Base-by-base conservation (phyloP, 1,139 yeast genomes). In the Geotrichum phurueaensis region DNA sequence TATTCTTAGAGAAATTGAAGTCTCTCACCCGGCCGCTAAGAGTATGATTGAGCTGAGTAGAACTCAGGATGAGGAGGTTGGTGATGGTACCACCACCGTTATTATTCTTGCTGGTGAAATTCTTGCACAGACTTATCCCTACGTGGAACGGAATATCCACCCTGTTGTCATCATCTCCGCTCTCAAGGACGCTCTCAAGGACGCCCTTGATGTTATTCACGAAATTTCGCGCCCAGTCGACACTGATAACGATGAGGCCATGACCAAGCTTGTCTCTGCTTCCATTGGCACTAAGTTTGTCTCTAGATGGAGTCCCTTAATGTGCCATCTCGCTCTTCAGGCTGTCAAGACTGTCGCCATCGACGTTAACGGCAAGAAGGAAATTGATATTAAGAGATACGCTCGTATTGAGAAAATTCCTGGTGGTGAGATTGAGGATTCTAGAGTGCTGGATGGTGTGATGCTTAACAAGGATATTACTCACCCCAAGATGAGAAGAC, bases 1-100 rank as follows among this genome's bases (percentile, higher is more conserved):
- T 20, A 95, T 95, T 69, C 79, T 95, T 68, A 87, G 90, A 71
- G 98, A 95, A 73, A 94, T 95, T 95, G 98, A 97, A 10, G 96
- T 95, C 53, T 81, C 95, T 69, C 98, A 91, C 72, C 99, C 99
- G 5, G 99, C 99, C 9, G 99, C 99, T 59, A 95, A 95, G 77
- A 88, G 96, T 43, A 95, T 95, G 98, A 89, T 95, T 72, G 99
- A 95, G 76, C 82, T 95, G 68, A 86, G 96, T 69, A 84, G 99
- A 77, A 92, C 99, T 9, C 99, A 94, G 78, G 99, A 95, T 73
- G 99, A 95, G 76, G 99, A 95, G 77, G 98, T 94, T 64, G 99
- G 99, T 59, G 99, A 94, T 73, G 99, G 99, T 65, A 94, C 99
- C 63, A 94, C 99, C 47, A 87, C 97, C 10, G 99, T 94, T 60